Conservation (phyloP, 805 yeast species). For the Nakazawaea anatomiae region DNA sequence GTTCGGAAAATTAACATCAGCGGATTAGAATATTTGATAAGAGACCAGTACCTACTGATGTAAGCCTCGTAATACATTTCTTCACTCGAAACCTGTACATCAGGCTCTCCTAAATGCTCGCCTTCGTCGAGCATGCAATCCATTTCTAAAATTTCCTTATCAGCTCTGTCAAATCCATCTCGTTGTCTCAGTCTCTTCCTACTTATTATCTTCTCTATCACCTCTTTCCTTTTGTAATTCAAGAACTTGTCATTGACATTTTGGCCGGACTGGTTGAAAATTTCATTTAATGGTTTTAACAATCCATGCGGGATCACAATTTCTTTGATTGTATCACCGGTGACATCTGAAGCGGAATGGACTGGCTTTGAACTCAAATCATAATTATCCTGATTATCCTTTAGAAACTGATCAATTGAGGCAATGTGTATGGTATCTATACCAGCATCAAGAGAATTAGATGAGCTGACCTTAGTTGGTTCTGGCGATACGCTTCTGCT, state of each 20-base stretch:
- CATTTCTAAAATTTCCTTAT: slow-evolving; percentile 6
- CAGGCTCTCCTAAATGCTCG: slow-evolving; percentile 7
- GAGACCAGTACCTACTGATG: slow-evolving; percentile 15
- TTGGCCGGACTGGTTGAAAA: slow-evolving; percentile 8
- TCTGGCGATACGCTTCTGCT: background rate
- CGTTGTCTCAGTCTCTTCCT: slow-evolving; percentile 1
- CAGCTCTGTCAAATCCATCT: background rate
- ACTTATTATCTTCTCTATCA: slow-evolving; percentile 1
- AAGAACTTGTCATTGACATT: slow-evolving; percentile 7
- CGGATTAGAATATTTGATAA: slow-evolving; percentile 21
- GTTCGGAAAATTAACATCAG: slow-evolving; percentile 12
- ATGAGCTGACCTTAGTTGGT: background rate
- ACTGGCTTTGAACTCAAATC: slow-evolving; percentile 4
- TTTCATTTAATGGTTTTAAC: slow-evolving; percentile 12
- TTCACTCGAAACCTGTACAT: slow-evolving; percentile 13
- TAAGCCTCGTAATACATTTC: slow-evolving; percentile 18
- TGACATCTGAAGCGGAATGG: slow-evolving; percentile 5
- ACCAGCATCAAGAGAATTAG: background rate
- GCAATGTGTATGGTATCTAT: slow-evolving; percentile 14
- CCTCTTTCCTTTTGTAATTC: slow-evolving; percentile 6
- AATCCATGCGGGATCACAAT: slow-evolving; percentile 12
- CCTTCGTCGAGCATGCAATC: slow-evolving; percentile 10
- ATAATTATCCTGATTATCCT: slow-evolving; percentile 16
- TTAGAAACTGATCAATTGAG: slow-evolving; percentile 19
- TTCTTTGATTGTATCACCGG: slow-evolving; percentile 3